Conservation (phyloP, 164 flowering plant species). For the Pachysandra terminalis region DNA sequence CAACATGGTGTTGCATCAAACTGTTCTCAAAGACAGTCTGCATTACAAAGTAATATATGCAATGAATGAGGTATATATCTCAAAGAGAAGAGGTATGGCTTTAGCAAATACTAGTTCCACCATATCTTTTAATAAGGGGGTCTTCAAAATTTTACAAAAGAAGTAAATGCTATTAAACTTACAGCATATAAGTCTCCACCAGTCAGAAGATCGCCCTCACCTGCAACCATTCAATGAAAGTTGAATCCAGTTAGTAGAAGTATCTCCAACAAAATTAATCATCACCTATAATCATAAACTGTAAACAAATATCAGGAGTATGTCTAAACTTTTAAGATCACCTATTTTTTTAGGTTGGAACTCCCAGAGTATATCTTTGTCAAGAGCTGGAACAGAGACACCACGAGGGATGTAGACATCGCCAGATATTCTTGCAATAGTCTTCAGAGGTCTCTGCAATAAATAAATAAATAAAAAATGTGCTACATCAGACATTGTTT, state of each 20-base stretch:
- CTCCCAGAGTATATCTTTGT: slow-evolving; percentile 94
- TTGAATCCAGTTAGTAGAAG: background rate
- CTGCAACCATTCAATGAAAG: slow-evolving; percentile 37
- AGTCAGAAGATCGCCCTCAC: slow-evolving; percentile 89
- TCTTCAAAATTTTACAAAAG: background rate
- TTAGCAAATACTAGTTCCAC: background rate
- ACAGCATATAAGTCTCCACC: slow-evolving; percentile 99
- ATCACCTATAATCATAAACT: background rate
- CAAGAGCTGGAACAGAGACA: slow-evolving; percentile 96
- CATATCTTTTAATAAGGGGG: background rate
- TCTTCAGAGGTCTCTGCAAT: slow-evolving; percentile 89
- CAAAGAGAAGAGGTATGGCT: background rate
- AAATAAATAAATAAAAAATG: background rate
- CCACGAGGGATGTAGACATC: slow-evolving; percentile 99
- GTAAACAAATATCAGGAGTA: background rate
- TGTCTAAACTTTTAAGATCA: slow-evolving; percentile 18
- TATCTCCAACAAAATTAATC: slow-evolving; percentile 1
- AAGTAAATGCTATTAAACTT: slow-evolving; percentile 31
- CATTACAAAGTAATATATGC: no score
- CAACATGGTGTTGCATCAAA: slow-evolving; percentile 89
- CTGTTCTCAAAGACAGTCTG: slow-evolving; percentile 95
- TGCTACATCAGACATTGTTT: background rate
- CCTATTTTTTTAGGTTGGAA: slow-evolving; percentile 91
- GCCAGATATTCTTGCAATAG: slow-evolving; percentile 89
- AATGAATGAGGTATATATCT: slow-evolving; percentile 8